Percentiles rank a stretch among this genome's conserved stretches.
These are phyloP conservation scores for Populus pruinosa DNA, from an alignment of 345 rosid genomes.

Conservation along the genomic window DNA sequence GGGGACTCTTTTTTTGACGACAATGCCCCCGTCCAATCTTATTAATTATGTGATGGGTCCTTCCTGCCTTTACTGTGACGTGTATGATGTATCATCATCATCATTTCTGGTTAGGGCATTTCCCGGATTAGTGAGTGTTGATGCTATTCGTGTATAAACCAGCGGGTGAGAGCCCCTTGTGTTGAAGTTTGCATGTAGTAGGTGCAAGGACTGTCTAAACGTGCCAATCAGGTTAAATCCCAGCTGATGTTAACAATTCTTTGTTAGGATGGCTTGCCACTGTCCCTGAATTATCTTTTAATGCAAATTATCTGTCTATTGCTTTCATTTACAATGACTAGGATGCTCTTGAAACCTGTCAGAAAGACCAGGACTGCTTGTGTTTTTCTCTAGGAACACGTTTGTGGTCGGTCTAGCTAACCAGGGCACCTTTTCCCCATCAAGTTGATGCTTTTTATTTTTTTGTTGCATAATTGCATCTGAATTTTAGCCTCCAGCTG, in stretches of 20 bases:
- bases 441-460: neutral
- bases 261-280: neutral
- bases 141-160: neutral
- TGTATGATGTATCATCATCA: too few relatives aligned
- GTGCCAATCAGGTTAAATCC: neutral
- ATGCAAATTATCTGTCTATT: neutral
- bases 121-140: neutral
- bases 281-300: neutral
- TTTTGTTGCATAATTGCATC: neutral
- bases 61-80: too few relatives aligned
- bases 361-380: neutral
- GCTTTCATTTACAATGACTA: neutral
- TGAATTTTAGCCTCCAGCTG: neutral
- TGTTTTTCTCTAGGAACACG: neutral
- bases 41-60: neutral
- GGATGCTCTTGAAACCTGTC: slow-evolving; percentile 10
- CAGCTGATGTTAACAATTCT: neutral
- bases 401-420: slow-evolving; percentile 12
- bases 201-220: neutral
- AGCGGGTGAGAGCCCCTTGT: neutral
- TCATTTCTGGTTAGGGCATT: neutral
- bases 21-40: slow-evolving; percentile 14
- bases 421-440: neutral
- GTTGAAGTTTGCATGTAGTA: neutral
- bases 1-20: neutral